These are phyloP conservation scores for Trichomonas vaginalis DNA, from an alignment of 208 protist genomes.

Conservation along the genomic window DNA sequence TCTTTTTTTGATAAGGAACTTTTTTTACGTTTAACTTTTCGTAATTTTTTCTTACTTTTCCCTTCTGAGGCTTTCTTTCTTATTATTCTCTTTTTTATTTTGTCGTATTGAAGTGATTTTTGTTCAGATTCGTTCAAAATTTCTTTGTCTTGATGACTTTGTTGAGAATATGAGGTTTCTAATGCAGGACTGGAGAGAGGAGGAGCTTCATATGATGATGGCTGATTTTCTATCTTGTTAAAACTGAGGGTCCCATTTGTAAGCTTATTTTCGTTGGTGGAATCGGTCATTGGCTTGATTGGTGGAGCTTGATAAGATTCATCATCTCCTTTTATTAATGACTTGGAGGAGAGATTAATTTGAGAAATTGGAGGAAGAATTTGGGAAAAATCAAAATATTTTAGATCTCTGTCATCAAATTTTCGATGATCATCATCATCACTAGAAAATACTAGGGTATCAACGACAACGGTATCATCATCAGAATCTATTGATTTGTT, in stretches of 20 bases:
- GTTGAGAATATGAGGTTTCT: not conserved
- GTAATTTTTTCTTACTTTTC: not conserved
- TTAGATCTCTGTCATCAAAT: not conserved
- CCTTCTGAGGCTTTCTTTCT: not conserved
- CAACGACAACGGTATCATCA: not conserved
- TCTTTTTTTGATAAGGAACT: not conserved
- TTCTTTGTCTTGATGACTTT: not conserved
- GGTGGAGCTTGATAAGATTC: not conserved
- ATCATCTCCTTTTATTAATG: not conserved
- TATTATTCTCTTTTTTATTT: not conserved
- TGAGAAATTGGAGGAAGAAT: not conserved
- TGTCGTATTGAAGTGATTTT: not conserved
- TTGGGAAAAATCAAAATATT: not conserved
- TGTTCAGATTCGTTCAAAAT: not conserved
- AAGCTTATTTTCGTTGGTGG: not conserved
- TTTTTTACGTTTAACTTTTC: not conserved
- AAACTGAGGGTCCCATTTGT: not conserved
- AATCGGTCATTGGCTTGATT: not conserved
- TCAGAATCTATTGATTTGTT: not conserved
- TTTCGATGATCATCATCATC: not conserved
- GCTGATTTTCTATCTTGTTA: not conserved
- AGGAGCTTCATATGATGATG: not conserved
- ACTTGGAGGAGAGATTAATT: too few species aligned
- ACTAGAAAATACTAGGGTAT: not conserved
- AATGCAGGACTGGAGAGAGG: not conserved